These are phyloP conservation scores for Yamadazyma sp. DNA, from an alignment of 805 yeast genomes.

Conservation along the genomic window DNA sequence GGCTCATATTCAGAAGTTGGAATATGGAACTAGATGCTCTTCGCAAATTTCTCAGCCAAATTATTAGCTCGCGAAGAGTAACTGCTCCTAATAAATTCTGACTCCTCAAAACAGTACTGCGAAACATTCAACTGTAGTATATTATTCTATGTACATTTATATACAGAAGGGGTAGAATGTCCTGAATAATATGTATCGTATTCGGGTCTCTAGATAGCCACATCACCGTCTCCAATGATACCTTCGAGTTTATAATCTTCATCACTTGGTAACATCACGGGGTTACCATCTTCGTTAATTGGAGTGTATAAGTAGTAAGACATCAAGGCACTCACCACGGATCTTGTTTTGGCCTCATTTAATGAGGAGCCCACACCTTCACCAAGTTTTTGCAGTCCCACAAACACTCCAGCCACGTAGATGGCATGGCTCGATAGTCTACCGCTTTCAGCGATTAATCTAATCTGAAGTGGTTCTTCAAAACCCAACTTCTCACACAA, in stretches of 20 bases:
- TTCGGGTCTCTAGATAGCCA: constrained; percentile 41
- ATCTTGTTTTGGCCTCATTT: constrained; percentile 88
- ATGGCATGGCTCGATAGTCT: constrained; percentile 80
- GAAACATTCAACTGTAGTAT: background rate
- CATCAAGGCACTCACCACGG: constrained; percentile 86
- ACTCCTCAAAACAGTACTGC: no score
- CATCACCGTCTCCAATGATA: constrained; percentile 44
- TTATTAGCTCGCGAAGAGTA: no score
- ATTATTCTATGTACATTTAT: constrained; percentile 20
- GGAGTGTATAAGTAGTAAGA: constrained; percentile 93
- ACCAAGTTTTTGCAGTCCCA: constrained; percentile 80
- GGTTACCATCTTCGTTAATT: constrained; percentile 42
- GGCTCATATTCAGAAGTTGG: constrained; percentile 1
- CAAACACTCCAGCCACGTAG: constrained; percentile 87
- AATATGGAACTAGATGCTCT: constrained; percentile 2
- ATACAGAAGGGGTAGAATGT: no score
- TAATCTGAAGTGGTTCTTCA: constrained; percentile 66
- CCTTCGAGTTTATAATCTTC: constrained; percentile 40
- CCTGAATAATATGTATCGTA: no score
- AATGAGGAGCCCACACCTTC: constrained; percentile 93
- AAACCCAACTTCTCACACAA: constrained; percentile 76
- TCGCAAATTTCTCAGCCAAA: constrained; percentile 6
- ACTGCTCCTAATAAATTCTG: constrained; percentile 10
- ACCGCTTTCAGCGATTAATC: constrained; percentile 92
- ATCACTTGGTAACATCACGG: constrained; percentile 62